A percentile compares a stretch with the other conserved stretches of the same genome.
phyloP scores from a whole-genome alignment of 2,329 filamentous ascomycete genomes.

The Grosmannia clavigera region DNA sequence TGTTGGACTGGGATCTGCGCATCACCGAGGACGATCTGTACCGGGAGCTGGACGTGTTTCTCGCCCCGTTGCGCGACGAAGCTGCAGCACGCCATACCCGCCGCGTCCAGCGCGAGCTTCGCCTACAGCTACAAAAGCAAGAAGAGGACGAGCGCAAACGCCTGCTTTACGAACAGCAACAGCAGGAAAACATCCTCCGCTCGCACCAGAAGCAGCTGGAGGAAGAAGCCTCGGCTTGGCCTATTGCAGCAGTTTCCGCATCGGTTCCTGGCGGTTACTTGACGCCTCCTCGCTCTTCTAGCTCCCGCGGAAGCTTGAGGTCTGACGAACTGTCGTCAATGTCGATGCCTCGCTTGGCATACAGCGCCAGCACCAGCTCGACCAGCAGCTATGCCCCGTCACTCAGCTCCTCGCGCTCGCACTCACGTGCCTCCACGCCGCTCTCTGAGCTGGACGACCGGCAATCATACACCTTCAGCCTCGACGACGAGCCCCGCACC shows the following conservation, averaged over 20 bases:
- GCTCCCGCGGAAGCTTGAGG: conserved; percentile 23
- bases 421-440: conserved; percentile 37
- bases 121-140: conserved; percentile 21
- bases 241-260: conserved; percentile 12
- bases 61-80: conserved; percentile 65
- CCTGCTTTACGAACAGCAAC: conserved; percentile 20
- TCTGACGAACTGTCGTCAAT: conserved; percentile 16
- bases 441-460: conserved; percentile 25
- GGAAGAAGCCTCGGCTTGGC: conserved; percentile 15
- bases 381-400: conserved; percentile 31
- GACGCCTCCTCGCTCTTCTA: conserved; percentile 30
- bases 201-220: conserved; percentile 10
- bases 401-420: conserved; percentile 33
- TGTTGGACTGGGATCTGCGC: conserved; percentile 87
- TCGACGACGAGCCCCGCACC: conserved; percentile 35
- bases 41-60: conserved; percentile 74
- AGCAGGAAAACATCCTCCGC: conserved; percentile 14
- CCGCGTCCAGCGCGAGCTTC: conserved; percentile 30
- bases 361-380: conserved; percentile 31
- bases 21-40: conserved; percentile 80
- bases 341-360: conserved; percentile 33
- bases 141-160: conserved; percentile 16
- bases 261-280: conserved; percentile 25
- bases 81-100: conserved; percentile 38
- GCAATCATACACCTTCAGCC: conserved; percentile 28